Base-by-base conservation (phyloP, 805 yeast species). In the Hyphopichia homilentoma region DNA sequence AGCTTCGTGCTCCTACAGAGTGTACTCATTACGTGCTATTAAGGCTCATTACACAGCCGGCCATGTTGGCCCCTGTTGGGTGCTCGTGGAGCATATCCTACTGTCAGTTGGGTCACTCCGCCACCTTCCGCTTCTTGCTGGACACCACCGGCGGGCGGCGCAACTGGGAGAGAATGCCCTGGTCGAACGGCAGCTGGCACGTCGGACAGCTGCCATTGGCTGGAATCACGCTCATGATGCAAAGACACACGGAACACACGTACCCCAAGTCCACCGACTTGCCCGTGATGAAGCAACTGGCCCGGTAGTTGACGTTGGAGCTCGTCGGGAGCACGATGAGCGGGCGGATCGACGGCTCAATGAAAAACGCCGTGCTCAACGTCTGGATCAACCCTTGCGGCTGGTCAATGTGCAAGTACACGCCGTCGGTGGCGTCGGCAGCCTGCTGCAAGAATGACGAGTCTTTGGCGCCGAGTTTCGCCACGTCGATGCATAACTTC, bases 371-470 rank as follows among this genome's bases (percentile, higher is more conserved):
- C 3, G 94, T 82, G 43, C 72, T 47, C 15, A 93, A 66, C 44
- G 86, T 85, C 52, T 90, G 97, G 2, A 89, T 75, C 26, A 93
- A 61, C 0, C 96, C 97, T 27, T 66, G 61, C 1, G 90, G 83
- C 35, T 80, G 73, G 3, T 70, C 70, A 15, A 90, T 71, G 35
- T 67, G 70, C 36, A 90, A 65, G 52, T 90, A 93, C 1, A 88
- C 79, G 3, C 99, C 99, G 44, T 81, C 77, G 0, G 98, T 90
- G 6, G 96, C 87, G 60, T 93, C 98, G 0, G 95, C 76, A 0
- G 97, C 96, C 53, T 93, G 98, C 53, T 93, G 97, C 39, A 93
- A 62, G 52, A 88, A 90, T 2, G 94, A 84, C 1, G 94, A 79
- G 40, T 77, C 77, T 18, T 41, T 39, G 6, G 50, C 44, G 1